Evolutionary conservation across 2,329 filamentous ascomycete species (phyloP), one percentile per base, ranked within the genome.

Genomic region (Stemphylium vesicarium): DNA sequence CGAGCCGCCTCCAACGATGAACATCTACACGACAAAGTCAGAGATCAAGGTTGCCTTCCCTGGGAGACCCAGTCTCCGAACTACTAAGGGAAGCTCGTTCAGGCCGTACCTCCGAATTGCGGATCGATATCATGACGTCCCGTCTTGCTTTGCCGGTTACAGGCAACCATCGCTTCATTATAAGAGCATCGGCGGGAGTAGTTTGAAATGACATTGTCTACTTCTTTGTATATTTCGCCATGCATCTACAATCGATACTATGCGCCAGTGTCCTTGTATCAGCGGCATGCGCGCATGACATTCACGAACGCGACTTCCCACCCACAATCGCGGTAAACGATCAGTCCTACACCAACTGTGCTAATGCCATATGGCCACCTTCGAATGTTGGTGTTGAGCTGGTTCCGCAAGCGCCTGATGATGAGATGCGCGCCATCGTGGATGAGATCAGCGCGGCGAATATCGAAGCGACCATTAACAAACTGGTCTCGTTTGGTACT

Each of bases 401-500:
- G 9, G 54, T 72, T 3, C 77, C 79, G 3, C 78, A 81, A 63
- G 63, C 66, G 24, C 77, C 79, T 8, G 71, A 77, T 45, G 66
- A 71, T 10, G 76, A 79, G 47, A 63, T 81, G 22, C 70, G 67
- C 47, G 57, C 66, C 4, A 74, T 81, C 64, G 54, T 81, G 2
- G 59, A 71, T 5, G 74, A 78, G 42, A 60, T 81, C 29, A 72
- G 73, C 53, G 59, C 81, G 4, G 65, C 71, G 2, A 79, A 79
- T 38, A 81, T 86, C 59, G 73, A 84, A 62, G 72, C 76, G 8
- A 83, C 75, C 52, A 81, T 86, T 57, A 71, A 75, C 47, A 85
- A 81, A 58, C 78, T 86, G 1, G 83, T 81, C 4, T 80, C 78
- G 13, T 86, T 85, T 59, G 83, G 82, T 24, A 86, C 84, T 5